Evolutionary conservation across 176 grass and related monocot genomes (phyloP).

Genomic region (Oryza coarctata): DNA sequence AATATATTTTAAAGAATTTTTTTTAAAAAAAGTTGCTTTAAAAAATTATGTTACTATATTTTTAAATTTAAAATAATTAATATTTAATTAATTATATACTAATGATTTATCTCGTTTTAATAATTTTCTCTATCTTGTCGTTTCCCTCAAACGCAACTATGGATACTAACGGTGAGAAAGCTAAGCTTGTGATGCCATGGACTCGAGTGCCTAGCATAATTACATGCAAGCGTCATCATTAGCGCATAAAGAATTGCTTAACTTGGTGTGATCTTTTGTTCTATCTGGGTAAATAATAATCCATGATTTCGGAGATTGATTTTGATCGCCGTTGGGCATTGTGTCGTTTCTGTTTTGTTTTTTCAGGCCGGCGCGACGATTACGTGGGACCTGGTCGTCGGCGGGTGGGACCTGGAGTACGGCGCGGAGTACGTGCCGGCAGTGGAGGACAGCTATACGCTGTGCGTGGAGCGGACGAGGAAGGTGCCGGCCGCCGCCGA

Average conservation of each 20-base stretch:
- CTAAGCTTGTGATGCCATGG: background rate
- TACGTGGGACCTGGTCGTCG: constrained; percentile 90
- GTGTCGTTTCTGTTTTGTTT: background rate
- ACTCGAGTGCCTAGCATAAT: background rate
- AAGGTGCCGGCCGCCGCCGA: constrained; percentile 52
- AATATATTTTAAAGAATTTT: too few species aligned
- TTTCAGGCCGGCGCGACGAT: constrained; percentile 59
- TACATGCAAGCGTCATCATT: background rate
- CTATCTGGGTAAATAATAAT: background rate
- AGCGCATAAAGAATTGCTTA: background rate
- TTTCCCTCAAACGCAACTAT: too few species aligned
- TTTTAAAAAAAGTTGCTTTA: too few species aligned
- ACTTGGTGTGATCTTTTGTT: background rate
- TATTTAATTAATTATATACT: too few species aligned
- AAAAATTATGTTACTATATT: too few species aligned
- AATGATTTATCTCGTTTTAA: too few species aligned
- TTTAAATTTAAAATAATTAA: too few species aligned
- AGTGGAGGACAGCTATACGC: constrained; percentile 68
- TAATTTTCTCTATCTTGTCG: too few species aligned
- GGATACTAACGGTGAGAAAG: background rate
- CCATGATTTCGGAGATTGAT: background rate
- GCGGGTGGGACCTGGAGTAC: constrained; percentile 89
- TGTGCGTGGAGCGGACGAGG: constrained; percentile 74
- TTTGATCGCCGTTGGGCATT: background rate
- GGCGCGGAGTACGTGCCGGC: constrained; percentile 88